Conservation (phyloP, 495 filamentous ascomycete species). For the Trichoderma asperelloides region DNA sequence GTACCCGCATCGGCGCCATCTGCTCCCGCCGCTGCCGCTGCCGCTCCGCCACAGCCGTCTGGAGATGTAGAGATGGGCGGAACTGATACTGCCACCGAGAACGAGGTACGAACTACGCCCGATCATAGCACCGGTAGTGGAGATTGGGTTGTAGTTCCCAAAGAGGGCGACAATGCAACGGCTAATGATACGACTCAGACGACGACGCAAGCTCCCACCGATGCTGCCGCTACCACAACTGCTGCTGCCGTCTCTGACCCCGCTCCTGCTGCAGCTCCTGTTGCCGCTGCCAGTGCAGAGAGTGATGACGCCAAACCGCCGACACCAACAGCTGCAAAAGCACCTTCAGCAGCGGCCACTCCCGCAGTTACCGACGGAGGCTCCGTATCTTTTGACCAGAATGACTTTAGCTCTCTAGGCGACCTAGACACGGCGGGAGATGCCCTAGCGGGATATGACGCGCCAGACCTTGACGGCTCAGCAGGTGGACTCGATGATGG, state of each 20-base stretch:
- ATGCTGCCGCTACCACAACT: constrained; percentile 10
- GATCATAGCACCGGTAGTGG: constrained; percentile 36
- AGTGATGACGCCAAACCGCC: constrained; percentile 11
- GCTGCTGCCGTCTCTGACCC: constrained; percentile 16
- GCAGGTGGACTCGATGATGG: constrained; percentile 34
- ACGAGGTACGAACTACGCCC: constrained; percentile 19
- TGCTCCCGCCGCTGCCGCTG: constrained; percentile 15
- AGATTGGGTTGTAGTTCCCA: constrained; percentile 49
- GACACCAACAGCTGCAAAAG: constrained; percentile 18
- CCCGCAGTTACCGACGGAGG: constrained; percentile 19
- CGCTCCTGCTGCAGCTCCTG: constrained; percentile 13
- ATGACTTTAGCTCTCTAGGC: constrained; percentile 44
- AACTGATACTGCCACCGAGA: constrained; percentile 15
- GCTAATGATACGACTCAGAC: constrained; percentile 1
- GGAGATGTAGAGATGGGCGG: constrained; percentile 31
- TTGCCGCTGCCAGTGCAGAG: constrained; percentile 13
- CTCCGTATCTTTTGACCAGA: constrained; percentile 30
- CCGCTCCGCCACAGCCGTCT: constrained; percentile 21
- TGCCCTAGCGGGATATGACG: constrained; percentile 34
- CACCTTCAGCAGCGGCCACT: constrained; percentile 29
- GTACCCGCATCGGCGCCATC: constrained; percentile 14
- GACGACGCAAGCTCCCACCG: background rate
- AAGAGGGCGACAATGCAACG: constrained; percentile 24
- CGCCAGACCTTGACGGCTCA: constrained; percentile 19
- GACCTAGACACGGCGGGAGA: constrained; percentile 45